Base-by-base conservation (phyloP, 148 eudicot species). In the Fallopia convolvulus region DNA sequence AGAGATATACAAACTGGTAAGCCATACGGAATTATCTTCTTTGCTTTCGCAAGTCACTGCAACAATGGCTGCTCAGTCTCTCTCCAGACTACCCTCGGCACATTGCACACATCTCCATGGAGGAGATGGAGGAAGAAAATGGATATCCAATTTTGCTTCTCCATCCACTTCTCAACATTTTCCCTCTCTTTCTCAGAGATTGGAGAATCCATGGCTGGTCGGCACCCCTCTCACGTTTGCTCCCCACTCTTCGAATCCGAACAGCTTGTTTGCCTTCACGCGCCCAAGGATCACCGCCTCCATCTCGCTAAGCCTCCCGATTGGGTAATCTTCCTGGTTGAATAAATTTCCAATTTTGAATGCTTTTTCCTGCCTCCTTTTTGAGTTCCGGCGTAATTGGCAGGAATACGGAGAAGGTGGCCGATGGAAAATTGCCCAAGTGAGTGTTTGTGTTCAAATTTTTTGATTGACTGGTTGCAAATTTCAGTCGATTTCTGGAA, bases 131-230 rank as follows among this genome's bases (percentile, higher is more conserved):
- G 44, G 44, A 66, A 66, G 44, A 14, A 66, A 55, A n/a, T 6
- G n/a, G 26, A 11, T 20, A 12, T 42, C 75, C 75, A 42, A 5
- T 48, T 15, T 71, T 0, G 49, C 46, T 20, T 70, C 14, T 13
- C 32, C 44, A 4, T 36, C 73, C 13, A 50, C n/a, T 14, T 50
- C n/a, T 17, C 56, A 50, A 50, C 4, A 3, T n/a, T 50, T 17
- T 50, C 56, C n/a, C 44, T 40, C 74, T 17, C 30, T 71, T 71
- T 14, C 74, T 17, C 46, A 40, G 49, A 44, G 74, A 13, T 40
- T 71, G 49, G 49, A 71, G 48, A 71, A 71, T 44, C 74, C 74
- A 71, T 71, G 74, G 74, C 48, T 17, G 49, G 1, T 71, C 72
- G 72, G 72, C 8, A 68, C 41, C 20, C 41, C 41, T 32, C 72